Evolutionary conservation across 768 basidiomycete species (phyloP), one percentile per base, ranked within the genome.

Genomic region (Fibroporia radiculosa): DNA sequence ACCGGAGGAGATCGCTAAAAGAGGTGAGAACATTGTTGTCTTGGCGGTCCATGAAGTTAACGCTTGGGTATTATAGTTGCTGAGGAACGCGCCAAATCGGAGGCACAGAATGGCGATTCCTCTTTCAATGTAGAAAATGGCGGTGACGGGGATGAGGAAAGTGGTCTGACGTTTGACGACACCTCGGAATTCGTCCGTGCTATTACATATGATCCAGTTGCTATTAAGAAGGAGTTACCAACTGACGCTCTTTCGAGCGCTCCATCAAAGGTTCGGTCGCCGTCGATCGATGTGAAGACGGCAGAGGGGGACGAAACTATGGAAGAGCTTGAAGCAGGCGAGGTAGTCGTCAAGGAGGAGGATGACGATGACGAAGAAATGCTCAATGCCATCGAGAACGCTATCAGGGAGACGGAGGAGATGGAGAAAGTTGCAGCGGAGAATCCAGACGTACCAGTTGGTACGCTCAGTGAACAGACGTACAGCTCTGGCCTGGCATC

Each of bases 101-200:
- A 75, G 38, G 69, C 68, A 6, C 60, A 62, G 11, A 58, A 57
- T 28, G n/a, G n/a, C n/a, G n/a, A n/a, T n/a, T 56, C 61, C 25
- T 35, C 43, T 10, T 63, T 62, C 23, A 66, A 70, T 22, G 57
- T 58, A 5, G 64, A 75, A 48, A 73, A 76, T 35, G 62, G 68
- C 12, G 77, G 75, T 53, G 73, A 69, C 27, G 68, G 55, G 4
- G 75, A 71, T 19, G 70, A 64, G 2, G 63, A 66, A 14, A 68
- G 63, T 16, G 85, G 84, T 18, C 69, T 97, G 25, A 87, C 85
- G 0, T 92, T 99, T 50, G 93, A 98, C 58, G 93, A 97, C 54
- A 98, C 95, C 0, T 91, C 92, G 1, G 95, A 97, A 62, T 99
- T 99, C 52, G 89, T 98, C 31, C 81, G 93, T 14, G 82, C 81